A percentile compares a stretch with the other conserved stretches of the same genome.
Conservation (phyloP, 805 yeast species). For the Grigorovia jiainica region DNA sequence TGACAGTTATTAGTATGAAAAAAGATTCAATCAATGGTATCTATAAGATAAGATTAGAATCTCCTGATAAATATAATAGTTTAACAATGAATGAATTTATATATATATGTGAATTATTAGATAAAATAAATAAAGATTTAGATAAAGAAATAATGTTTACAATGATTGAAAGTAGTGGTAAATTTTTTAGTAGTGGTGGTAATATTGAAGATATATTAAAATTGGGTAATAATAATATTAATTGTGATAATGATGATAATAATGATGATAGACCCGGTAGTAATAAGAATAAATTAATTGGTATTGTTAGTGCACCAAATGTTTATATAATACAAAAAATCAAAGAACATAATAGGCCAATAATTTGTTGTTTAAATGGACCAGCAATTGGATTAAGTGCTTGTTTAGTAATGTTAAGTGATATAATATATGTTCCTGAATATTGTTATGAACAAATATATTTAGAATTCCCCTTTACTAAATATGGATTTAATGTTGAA, state of each 20-base stretch:
- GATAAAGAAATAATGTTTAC: constrained; percentile 58
- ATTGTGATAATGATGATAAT: background rate
- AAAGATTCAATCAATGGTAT: background rate
- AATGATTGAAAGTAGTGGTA: constrained; percentile 58
- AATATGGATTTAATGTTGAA: constrained; percentile 74
- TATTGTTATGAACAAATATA: constrained; percentile 35
- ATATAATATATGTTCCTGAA: constrained; percentile 49
- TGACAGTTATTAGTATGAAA: background rate
- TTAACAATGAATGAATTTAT: constrained; percentile 55
- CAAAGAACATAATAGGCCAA: constrained; percentile 57
- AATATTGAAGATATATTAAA: constrained; percentile 29
- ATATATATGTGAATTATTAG: constrained; percentile 46
- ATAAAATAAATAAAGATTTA: constrained; percentile 49
- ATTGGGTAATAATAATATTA: no score
- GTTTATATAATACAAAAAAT: constrained; percentile 56
- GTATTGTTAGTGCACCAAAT: constrained; percentile 53
- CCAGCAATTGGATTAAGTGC: constrained; percentile 77
- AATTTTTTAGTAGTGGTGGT: constrained; percentile 79
- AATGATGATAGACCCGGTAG: background rate
- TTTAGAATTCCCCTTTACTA: constrained; percentile 67
- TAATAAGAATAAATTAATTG: constrained; percentile 17
- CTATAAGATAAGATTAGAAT: constrained; percentile 42
- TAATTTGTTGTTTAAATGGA: constrained; percentile 71
- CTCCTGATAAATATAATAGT: constrained; percentile 57
- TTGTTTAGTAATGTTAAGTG: constrained; percentile 62